Evolutionary conservation across 2,329 filamentous ascomycete species (phyloP).

Genomic region (Fulvia fulva): DNA sequence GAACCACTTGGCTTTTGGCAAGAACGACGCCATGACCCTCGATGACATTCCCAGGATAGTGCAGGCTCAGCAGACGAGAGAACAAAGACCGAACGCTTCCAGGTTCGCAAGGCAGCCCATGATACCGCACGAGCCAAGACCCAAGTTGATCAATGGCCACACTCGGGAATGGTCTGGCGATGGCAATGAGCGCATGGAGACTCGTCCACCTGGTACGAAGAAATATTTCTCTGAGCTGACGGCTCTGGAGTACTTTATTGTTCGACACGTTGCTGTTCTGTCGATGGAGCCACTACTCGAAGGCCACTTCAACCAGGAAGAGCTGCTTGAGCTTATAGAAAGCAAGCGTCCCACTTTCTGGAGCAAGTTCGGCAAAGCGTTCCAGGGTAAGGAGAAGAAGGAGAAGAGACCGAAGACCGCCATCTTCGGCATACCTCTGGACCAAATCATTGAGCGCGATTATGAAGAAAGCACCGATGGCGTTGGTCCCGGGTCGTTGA

Average conservation of each 20-base stretch:
- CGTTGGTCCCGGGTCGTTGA: slow-evolving; percentile 83
- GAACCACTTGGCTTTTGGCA: slow-evolving; percentile 79
- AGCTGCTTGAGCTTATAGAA: slow-evolving; percentile 88
- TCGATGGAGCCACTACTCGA: slow-evolving; percentile 92
- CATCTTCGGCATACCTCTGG: slow-evolving; percentile 84
- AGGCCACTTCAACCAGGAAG: slow-evolving; percentile 86
- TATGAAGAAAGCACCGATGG: slow-evolving; percentile 97
- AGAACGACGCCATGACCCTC: slow-evolving; percentile 85
- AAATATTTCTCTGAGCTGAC: slow-evolving; percentile 96
- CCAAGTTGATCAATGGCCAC: slow-evolving; percentile 66
- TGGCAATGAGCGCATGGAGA: slow-evolving; percentile 44
- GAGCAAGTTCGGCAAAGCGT: slow-evolving; percentile 96
- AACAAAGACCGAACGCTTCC: slow-evolving; percentile 78
- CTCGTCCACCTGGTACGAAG: slow-evolving; percentile 47
- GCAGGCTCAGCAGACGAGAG: slow-evolving; percentile 88
- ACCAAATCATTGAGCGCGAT: slow-evolving; percentile 84
- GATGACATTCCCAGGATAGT: slow-evolving; percentile 97
- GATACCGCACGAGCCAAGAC: slow-evolving; percentile 62
- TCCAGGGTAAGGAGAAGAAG: slow-evolving; percentile 60
- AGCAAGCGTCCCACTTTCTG: slow-evolving; percentile 91
- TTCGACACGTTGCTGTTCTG: slow-evolving; percentile 88
- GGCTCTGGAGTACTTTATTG: slow-evolving; percentile 93
- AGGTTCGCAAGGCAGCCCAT: slow-evolving; percentile 68
- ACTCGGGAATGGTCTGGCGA: slow-evolving; percentile 62
- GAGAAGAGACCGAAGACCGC: slow-evolving; percentile 85